These are phyloP conservation scores for Plasmodium berghei DNA, from an alignment of 169 alveolate species.

Conservation along the genomic window DNA sequence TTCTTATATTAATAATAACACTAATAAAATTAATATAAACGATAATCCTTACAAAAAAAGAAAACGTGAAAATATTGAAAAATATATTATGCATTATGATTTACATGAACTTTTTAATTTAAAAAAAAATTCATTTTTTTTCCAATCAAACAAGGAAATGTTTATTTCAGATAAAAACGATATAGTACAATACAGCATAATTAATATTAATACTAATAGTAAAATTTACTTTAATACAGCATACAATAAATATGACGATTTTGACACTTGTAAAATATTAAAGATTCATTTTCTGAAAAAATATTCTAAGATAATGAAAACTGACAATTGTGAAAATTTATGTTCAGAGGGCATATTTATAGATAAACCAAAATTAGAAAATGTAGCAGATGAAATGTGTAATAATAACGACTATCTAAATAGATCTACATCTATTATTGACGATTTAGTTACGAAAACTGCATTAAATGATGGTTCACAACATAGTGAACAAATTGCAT, in stretches of 20 bases:
- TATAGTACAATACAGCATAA: slow-evolving; percentile 17
- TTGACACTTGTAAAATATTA: slow-evolving; percentile 36
- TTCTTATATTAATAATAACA: slow-evolving; percentile 3
- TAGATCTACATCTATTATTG: too few species aligned
- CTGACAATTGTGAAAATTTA: background rate
- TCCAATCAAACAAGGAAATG: slow-evolving; percentile 34
- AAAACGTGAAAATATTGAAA: slow-evolving; percentile 33
- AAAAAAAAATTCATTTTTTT: slow-evolving; percentile 45
- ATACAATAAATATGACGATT: slow-evolving; percentile 37
- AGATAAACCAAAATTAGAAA: too few species aligned
- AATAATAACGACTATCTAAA: too few species aligned
- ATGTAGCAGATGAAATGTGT: too few species aligned
- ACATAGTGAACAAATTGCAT: too few species aligned
- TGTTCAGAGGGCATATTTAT: background rate
- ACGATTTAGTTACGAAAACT: too few species aligned
- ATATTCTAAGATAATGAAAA: background rate
- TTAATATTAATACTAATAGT: slow-evolving; percentile 24
- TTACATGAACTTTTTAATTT: slow-evolving; percentile 44
- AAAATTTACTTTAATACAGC: slow-evolving; percentile 61
- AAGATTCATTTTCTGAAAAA: slow-evolving; percentile 30
- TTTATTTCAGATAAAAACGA: slow-evolving; percentile 7
- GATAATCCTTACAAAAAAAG: slow-evolving; percentile 23
- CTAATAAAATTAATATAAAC: slow-evolving; percentile 4
- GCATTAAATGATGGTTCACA: too few species aligned
- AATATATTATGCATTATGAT: slow-evolving; percentile 55